Evolutionary conservation across 1,284 basidiomycete genomes (phyloP), one percentile per base, ranked within the genome.

Genomic region (Leccinum variabile): DNA sequence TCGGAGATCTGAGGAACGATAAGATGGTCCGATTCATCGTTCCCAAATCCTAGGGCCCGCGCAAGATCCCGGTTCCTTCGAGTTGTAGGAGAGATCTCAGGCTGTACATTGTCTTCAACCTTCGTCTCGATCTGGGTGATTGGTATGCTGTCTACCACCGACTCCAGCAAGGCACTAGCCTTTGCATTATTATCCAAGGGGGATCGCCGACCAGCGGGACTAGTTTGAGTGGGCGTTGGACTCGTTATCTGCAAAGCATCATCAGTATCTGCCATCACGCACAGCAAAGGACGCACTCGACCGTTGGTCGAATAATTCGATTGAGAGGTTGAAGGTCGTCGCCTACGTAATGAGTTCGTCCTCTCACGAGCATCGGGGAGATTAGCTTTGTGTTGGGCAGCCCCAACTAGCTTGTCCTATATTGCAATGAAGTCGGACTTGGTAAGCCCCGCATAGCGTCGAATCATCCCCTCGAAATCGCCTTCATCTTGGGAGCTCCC

Each of bases 241-340:
- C 85, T 90, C 37, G 81, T 78, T 59, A 84, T 79, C 88, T 90
- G 65, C 5, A 62, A 60, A 59, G 53, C 14, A 32, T 35, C 46
- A 44, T 66, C 54, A 67, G 62, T 33, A 59, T 54, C 46, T 59
- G 53, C 60, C 32, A 54, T 44, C 39, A 44, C 54, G 22, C 62
- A 63, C 54, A 13, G 1, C 30, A 54, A 62, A 49, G 54, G 2
- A 77, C 83, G 67, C 70, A 90, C 89, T 71, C 78, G 79, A 25
- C 83, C 83, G 57, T 78, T 84, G 57, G 73, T 76, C 1, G 87
- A 88, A 68, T 90, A 88, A 68, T 85, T 88, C 8, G 90, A 90
- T 72, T 91, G 89, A 11, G 90, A 90, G n/a, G 88, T 91, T 0
- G 90, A 92, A 7, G 89, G 89, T 54, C 89, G 80, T 59, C 90